A percentile compares a stretch with the other conserved stretches of the same genome.
These are phyloP conservation scores for Erysimum cheiranthoides DNA, from an alignment of 345 rosid species.

Conservation along the genomic window DNA sequence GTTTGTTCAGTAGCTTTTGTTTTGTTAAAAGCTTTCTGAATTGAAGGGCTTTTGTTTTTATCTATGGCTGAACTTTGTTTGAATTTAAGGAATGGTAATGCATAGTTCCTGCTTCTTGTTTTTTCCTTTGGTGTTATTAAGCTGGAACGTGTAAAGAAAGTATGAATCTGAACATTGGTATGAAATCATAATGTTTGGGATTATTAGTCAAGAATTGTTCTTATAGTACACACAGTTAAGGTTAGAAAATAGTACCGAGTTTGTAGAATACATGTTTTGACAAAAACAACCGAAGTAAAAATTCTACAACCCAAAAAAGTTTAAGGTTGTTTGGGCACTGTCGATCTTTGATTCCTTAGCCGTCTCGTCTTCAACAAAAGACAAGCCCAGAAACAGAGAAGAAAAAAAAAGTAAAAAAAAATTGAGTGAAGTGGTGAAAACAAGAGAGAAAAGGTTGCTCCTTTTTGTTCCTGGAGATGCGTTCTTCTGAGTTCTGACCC, in stretches of 20 bases:
- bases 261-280: too few species aligned
- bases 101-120: slow-evolving; percentile 12
- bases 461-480: slow-evolving; percentile 27
- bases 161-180: too few species aligned
- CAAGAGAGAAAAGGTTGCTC: slow-evolving; percentile 24
- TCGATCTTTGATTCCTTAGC: neutral
- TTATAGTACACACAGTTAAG: neutral
- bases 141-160: neutral
- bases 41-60: slow-evolving; percentile 18
- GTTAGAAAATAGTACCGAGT: too few species aligned
- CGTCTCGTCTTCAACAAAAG: neutral
- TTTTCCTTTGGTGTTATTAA: neutral
- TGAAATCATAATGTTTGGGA: neutral
- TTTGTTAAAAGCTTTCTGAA: slow-evolving; percentile 36
- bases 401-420: neutral
- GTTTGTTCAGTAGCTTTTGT: slow-evolving; percentile 11
- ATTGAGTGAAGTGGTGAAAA: slow-evolving; percentile 35
- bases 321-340: slow-evolving; percentile 14
- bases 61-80: slow-evolving; percentile 32
- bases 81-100: slow-evolving; percentile 28
- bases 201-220: neutral
- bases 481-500: neutral
- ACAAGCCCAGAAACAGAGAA: neutral
- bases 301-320: neutral
- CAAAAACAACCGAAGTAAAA: neutral